A percentile compares a stretch with the other conserved stretches of the same genome.
These are phyloP conservation scores for Chalciporus sphaerocephalus DNA, from an alignment of 768 basidiomycete genomes.

Conservation along the genomic window DNA sequence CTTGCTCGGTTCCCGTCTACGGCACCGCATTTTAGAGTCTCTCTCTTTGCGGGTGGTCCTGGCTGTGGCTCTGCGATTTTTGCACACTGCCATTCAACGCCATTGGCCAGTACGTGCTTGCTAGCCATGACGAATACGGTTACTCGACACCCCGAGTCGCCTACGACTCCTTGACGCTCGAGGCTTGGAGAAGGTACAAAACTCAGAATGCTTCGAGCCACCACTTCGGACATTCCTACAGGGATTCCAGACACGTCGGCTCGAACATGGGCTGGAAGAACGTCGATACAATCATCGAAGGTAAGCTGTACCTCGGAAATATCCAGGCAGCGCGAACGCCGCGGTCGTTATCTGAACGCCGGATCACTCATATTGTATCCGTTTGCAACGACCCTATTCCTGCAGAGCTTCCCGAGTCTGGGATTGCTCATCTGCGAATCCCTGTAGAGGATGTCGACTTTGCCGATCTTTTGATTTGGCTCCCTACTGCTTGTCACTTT, in stretches of 20 bases:
- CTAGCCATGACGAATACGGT: constrained; percentile 26
- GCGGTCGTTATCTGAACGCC: constrained; percentile 65
- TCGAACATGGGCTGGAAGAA: constrained; percentile 52
- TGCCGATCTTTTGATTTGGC: constrained; percentile 61
- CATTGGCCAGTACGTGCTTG: constrained; percentile 19
- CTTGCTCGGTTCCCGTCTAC: constrained; percentile 30
- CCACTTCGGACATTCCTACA: constrained; percentile 22
- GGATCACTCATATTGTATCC: constrained; percentile 76
- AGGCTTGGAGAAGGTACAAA: constrained; percentile 29
- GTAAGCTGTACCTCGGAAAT: constrained; percentile 68
- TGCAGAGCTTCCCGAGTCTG: constrained; percentile 65
- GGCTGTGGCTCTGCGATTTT: constrained; percentile 32
- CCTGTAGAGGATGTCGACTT: constrained; percentile 66
- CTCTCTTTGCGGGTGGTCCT: constrained; percentile 23
- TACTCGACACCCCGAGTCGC: constrained; percentile 31
- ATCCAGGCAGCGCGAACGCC: constrained; percentile 68
- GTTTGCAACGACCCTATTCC: constrained; percentile 72
- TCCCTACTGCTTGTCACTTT: constrained; percentile 63
- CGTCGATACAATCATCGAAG: constrained; percentile 61
- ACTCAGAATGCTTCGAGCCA: constrained; percentile 27
- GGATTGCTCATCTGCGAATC: constrained; percentile 66
- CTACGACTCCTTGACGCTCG: constrained; percentile 19
- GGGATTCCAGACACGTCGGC: constrained; percentile 26
- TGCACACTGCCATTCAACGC: constrained; percentile 31
- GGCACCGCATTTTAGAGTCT: constrained; percentile 26